Conservation (phyloP, 176 grass and related monocot genomes). For the Canna indica region DNA sequence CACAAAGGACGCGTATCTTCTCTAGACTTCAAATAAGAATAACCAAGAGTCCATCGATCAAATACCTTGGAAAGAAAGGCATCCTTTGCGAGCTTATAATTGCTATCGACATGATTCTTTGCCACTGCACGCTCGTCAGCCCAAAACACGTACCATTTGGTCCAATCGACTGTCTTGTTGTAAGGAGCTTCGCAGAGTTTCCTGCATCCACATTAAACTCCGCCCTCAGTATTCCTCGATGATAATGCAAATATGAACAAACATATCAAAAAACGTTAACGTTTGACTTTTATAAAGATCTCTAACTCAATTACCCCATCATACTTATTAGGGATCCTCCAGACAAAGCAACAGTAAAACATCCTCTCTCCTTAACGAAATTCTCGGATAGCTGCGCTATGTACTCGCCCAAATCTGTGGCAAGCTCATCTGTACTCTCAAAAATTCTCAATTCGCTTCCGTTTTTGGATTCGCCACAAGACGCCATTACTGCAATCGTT, state of each 20-base stretch:
- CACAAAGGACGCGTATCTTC: no score
- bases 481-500: conserved; percentile 36
- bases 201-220: conserved; percentile 24
- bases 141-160: conserved; percentile 98
- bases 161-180: conserved; percentile 92
- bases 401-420: conserved; percentile 80
- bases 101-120: conserved; percentile 93
- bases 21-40: no score
- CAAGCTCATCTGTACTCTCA: conserved; percentile 68
- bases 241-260: background rate
- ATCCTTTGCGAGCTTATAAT: conserved; percentile 85
- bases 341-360: conserved; percentile 76
- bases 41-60: conserved; percentile 1
- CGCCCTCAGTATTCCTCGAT: background rate
- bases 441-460: conserved; percentile 73
- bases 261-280: background rate
- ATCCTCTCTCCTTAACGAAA: conserved; percentile 93
- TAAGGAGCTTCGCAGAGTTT: conserved; percentile 94
- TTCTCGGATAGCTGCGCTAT: conserved; percentile 85
- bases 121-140: conserved; percentile 84
- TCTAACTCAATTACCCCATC: conserved; percentile 50
- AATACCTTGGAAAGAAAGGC: conserved; percentile 83
- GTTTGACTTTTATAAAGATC: background rate
- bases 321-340: conserved; percentile 60
- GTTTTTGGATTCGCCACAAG: conserved; percentile 40